Evolutionary conservation across 2,329 filamentous ascomycete genomes (phyloP).

Genomic region (Epichloe brachyelytri): DNA sequence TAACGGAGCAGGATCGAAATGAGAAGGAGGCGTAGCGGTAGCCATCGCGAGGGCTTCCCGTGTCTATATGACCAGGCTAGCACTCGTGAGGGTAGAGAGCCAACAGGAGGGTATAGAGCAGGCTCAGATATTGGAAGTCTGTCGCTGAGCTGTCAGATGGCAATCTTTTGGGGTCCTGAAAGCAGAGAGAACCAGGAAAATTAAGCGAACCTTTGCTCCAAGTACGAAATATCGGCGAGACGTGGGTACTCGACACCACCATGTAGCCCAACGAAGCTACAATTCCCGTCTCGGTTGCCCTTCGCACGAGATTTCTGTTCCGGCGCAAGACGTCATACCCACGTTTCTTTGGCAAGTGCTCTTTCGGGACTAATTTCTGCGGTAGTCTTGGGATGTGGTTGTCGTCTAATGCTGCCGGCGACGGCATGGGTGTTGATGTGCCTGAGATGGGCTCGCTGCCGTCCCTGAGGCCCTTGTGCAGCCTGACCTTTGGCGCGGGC

Average conservation of each 20-base stretch:
- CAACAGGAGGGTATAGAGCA: slow-evolving; percentile 28
- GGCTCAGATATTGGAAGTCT: slow-evolving; percentile 31
- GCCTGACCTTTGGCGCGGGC: slow-evolving; percentile 60
- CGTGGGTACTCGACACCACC: slow-evolving; percentile 33
- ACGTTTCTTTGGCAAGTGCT: slow-evolving; percentile 9
- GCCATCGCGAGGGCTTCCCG: slow-evolving; percentile 21
- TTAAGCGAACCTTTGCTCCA: slow-evolving; percentile 34
- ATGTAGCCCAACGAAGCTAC: slow-evolving; percentile 35
- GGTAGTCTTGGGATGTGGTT: slow-evolving; percentile 17
- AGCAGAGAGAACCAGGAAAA: neutral
- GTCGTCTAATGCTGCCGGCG: slow-evolving; percentile 33
- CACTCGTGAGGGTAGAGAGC: slow-evolving; percentile 46
- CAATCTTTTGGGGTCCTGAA: neutral
- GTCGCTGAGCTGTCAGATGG: neutral
- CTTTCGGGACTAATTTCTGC: slow-evolving; percentile 9
- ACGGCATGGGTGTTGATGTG: slow-evolving; percentile 40
- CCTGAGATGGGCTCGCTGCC: slow-evolving; percentile 41
- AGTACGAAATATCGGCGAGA: slow-evolving; percentile 29
- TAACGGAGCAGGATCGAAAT: slow-evolving; percentile 87
- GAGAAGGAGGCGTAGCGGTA: slow-evolving; percentile 44
- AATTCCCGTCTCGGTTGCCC: slow-evolving; percentile 38
- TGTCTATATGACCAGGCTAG: slow-evolving; percentile 32
- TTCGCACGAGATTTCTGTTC: slow-evolving; percentile 38
- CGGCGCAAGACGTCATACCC: slow-evolving; percentile 23
- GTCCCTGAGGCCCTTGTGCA: slow-evolving; percentile 66